Evolutionary conservation across 805 yeast genomes (phyloP).

Genomic region (Isabelozyma heimii): DNA sequence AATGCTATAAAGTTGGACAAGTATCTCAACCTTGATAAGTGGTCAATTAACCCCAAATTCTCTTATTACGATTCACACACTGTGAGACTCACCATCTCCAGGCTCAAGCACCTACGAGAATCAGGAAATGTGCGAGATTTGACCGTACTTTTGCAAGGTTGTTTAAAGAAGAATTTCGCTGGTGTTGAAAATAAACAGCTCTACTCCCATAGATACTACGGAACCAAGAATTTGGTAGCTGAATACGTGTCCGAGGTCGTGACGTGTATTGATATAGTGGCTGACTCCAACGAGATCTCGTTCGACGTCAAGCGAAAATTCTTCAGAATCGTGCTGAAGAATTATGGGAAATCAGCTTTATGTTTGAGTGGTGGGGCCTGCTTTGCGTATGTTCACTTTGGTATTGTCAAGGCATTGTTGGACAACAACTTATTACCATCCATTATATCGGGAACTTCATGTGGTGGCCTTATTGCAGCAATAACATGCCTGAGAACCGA

Average conservation of each 20-base stretch:
- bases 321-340: conserved; percentile 56
- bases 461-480: conserved; percentile 79
- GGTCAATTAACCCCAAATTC: conserved; percentile 62
- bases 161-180: conserved; percentile 71
- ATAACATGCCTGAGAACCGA: conserved; percentile 67
- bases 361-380: conserved; percentile 80
- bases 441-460: conserved; percentile 75
- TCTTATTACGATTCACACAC: conserved; percentile 69
- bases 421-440: conserved; percentile 66
- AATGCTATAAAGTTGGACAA: conserved; percentile 59
- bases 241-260: conserved; percentile 54
- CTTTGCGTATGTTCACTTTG: conserved; percentile 75
- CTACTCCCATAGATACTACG: conserved; percentile 73
- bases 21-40: conserved; percentile 55
- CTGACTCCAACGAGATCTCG: conserved; percentile 35
- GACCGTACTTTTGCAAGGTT: conserved; percentile 57
- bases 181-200: conserved; percentile 72
- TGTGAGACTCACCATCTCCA: conserved; percentile 44
- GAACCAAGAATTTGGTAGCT: conserved; percentile 62
- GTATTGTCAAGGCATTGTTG: conserved; percentile 66
- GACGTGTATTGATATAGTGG: conserved; percentile 42
- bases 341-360: conserved; percentile 70
- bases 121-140: conserved; percentile 43
- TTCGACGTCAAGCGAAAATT: conserved; percentile 45
- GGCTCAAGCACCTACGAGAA: conserved; percentile 36